Evolutionary conservation across 305 asterid genomes (phyloP), one percentile per base, ranked within the genome.

Genomic region (Coffea humblotiana): DNA sequence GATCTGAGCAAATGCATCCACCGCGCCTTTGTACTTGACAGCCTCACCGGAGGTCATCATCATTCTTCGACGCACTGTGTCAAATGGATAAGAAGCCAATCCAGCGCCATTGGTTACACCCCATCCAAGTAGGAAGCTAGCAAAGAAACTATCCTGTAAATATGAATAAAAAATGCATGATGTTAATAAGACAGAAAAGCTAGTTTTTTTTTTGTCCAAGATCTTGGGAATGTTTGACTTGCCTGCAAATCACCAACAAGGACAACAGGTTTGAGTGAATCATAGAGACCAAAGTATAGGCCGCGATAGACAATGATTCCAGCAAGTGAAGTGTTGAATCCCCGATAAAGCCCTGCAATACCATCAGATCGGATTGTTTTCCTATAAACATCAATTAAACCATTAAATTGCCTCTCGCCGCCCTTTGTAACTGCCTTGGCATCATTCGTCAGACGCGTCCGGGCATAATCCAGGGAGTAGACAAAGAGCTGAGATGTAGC

Each of bases 61-160:
- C 85, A 83, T 83, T 56, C 85, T 83, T 75, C 85, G 75, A 56
- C 85, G 83, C 52, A 82, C 86, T 0, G 86, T 86, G 79, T 86
- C 89, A 23, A 82, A 52, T 1, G 86, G 89, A 77, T 87, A 87
- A 52, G 88, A 77, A 37, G 85, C 79, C 64, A 87, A 78, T 10
- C 90, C 88, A 78, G 88, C 86, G 71, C 85, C 85, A 68, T 80
- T 82, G 61, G 87, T 84, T 67, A 84, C 71, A 35, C 77, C 85
- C 90, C 90, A 87, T 74, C 86, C 90, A 74, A 87, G 88, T 2
- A 84, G n/a, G 81, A 87, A 87, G 79, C 88, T 84, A 7, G 84
- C 90, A 8, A 84, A 64, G 83, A 87, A 87, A 48, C 82, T 87
- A 75, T 87, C 90, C 90, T 84, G 89, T 27, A 72, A 61, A 80